Base-by-base conservation (phyloP, 177 flowering plant species). In the Vitis hybrid region DNA sequence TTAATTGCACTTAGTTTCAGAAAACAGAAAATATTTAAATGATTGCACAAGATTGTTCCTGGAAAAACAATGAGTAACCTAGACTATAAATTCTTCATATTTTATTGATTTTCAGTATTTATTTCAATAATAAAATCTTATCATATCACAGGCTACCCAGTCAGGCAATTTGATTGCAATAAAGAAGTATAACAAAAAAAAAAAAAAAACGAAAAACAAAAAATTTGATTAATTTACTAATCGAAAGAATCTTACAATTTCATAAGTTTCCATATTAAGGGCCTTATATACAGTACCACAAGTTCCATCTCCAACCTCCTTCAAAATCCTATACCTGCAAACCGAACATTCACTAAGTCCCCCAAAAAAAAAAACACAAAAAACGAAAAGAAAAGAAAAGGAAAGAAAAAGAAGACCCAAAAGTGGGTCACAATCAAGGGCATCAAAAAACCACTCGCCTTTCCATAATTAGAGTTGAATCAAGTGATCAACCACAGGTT, bases 261-360 rank as follows among this genome's bases (percentile, higher is more conserved):
- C 97, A 70, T 77, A 73, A 44, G 88, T 86, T 74, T 87, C 90
- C 53, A 64, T 62, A 76, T 87, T 88, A 56, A 87, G 53, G 73
- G 97, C 97, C 77, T 87, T 85, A 81, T 79, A 92, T 69, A 92
- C 97, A 83, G 77, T 74, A 68, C 97, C 97, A 80, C 93, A 90
- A 62, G 97, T 87, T 76, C 97, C 97, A 84, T 90, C 94, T 69
- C 97, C 97, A 82, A 92, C 84, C 84, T 92, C 97, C 64, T 84
- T 70, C 78, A 87, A 78, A 69, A 88, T 64, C 78, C 74, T 85
- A 79, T 90, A 92, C 69, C 97, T 92, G 86, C 49, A 78, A 38
- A 38, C 47, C 47, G 47, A 38, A 38, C 47, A 38, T 5, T 38
- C 47, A 38, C 47, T 38, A 38, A 38, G 47, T 38, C 47, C 47